Evolutionary conservation across 1,284 basidiomycete genomes (phyloP), one percentile per base, ranked within the genome.

Genomic region (Microbotryum silenes-acaulis): DNA sequence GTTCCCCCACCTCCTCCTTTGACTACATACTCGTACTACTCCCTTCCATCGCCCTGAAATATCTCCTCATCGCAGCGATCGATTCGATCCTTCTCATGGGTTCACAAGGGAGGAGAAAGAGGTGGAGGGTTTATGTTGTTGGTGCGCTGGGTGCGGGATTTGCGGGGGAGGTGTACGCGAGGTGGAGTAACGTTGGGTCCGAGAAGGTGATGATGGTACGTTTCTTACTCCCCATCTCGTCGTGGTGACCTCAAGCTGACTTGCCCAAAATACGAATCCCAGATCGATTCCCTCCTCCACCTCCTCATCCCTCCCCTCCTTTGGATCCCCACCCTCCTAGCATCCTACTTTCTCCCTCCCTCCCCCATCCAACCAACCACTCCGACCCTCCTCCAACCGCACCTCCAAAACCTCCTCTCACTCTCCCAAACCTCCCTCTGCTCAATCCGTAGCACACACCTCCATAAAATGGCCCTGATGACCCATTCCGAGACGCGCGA

Each of bases 211-310:
- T 57, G 12, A 59, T 65, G 63, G 63, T 59, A 14, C 33, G 63
- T 47, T 47, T 18, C 5, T 29, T 44, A 14, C 25, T 23, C 29
- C 25, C 37, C 27, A 27, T 27, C 27, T 27, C 27, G 27, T 27
- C 6, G 27, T 27, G 27, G 27, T 27, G 27, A 27, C 27, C 27
- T 27, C 27, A 5, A 27, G 27, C 27, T 27, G 27, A 27, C 27
- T 27, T 27, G 0, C 27, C n/a, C 9, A 16, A 31, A 31, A 27
- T 27, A 31, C 7, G 7, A 10, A 7, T 14, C 21, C 49, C 31
- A 66, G 65, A 45, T 64, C 3, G 59, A 66, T 46, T 52, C 65
- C 0, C 23, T 45, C 3, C 23, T 66, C 3, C 65, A 66, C 57
- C 37, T 12, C 6, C 47, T 63, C 31, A 25, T 56, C 16, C 62